Conservation (phyloP, 2,329 filamentous ascomycete species). For the Esteya vermicola region DNA sequence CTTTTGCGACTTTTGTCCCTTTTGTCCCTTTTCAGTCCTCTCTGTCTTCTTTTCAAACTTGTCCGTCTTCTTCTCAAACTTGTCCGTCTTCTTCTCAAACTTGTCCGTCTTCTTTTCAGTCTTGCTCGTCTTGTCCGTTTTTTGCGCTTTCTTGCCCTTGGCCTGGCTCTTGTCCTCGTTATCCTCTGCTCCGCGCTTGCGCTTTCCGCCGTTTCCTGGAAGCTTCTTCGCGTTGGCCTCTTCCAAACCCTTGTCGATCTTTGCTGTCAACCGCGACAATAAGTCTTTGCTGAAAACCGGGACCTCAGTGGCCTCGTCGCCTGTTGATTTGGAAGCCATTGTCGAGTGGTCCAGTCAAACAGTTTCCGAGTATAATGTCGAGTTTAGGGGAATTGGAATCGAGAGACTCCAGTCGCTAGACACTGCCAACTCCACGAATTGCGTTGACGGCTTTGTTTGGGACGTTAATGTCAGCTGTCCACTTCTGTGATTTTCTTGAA, state of each 20-base stretch:
- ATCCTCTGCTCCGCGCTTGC: constrained; percentile 6
- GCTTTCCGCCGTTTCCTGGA: constrained; percentile 12
- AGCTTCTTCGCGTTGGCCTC: constrained; percentile 18
- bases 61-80: constrained; percentile 9
- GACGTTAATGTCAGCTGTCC: no score
- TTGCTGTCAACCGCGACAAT: constrained; percentile 38
- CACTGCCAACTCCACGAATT: no score
- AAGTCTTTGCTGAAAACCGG: constrained; percentile 33
- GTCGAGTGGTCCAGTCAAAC: no score
- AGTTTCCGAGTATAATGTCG: no score
- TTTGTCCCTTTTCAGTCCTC: constrained; percentile 16
- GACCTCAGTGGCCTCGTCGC: constrained; percentile 10
- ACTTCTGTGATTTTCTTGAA: neutral
- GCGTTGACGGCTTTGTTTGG: no score
- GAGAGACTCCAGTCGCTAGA: no score
- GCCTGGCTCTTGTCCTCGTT: constrained; percentile 4
- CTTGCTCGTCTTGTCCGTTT: neutral
- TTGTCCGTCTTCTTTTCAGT: neutral
- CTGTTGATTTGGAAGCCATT: constrained; percentile 27
- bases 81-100: neutral
- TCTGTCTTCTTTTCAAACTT: neutral
- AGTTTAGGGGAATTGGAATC: no score
- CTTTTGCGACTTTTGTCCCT: constrained; percentile 11
- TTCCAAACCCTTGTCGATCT: constrained; percentile 39
- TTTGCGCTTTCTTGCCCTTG: no score